Evolutionary conservation across 2,329 filamentous ascomycete genomes (phyloP).

Genomic region (Calonectria montana): DNA sequence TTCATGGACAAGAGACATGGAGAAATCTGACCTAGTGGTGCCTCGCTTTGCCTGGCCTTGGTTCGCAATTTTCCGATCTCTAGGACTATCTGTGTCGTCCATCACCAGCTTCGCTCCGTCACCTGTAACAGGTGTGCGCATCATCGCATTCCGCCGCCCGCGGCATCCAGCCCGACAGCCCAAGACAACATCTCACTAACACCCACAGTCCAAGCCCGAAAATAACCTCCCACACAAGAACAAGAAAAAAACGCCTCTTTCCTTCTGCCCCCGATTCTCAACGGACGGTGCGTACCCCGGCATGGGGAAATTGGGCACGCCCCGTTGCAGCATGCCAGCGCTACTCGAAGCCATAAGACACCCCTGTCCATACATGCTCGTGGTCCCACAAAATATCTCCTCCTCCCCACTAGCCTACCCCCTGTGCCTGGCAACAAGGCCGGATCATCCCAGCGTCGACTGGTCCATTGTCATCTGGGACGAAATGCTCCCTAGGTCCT

Average conservation of each 20-base stretch:
- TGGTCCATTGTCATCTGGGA: constrained; percentile 16
- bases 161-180: background rate
- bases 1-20: background rate
- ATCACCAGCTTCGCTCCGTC: background rate
- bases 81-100: background rate
- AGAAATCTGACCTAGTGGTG: constrained; percentile 1
- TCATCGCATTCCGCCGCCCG: background rate
- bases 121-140: background rate
- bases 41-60: background rate
- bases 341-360: constrained; percentile 8
- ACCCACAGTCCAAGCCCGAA: background rate
- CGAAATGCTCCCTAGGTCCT: constrained; percentile 16
- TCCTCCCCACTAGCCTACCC: constrained; percentile 7
- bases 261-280: constrained; percentile 6
- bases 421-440: constrained; percentile 24
- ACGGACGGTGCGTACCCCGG: constrained; percentile 20
- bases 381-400: constrained; percentile 5
- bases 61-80: constrained; percentile 12
- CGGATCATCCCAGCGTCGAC: constrained; percentile 1
- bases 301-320: constrained; percentile 26
- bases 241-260: background rate
- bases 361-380: constrained; percentile 8
- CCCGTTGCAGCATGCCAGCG: constrained; percentile 22
- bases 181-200: background rate
- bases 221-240: background rate